Conservation (phyloP, 1,284 basidiomycete genomes). For the Leccinum pachyderme region DNA sequence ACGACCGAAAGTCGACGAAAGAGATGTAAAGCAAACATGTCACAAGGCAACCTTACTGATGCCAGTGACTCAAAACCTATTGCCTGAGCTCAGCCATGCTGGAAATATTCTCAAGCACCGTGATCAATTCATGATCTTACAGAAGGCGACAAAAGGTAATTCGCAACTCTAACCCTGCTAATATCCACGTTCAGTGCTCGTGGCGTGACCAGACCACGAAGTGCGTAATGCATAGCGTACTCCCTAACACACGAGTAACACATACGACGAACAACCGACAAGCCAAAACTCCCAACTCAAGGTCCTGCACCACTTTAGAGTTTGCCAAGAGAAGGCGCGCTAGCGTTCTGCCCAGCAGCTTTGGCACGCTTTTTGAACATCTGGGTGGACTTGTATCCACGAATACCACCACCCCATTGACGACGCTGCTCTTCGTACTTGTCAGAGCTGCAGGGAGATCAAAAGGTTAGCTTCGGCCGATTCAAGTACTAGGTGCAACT, state of each 20-base stretch:
- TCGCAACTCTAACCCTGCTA: background rate
- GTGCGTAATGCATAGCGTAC: background rate
- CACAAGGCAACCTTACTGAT: no score
- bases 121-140: conserved; percentile 1
- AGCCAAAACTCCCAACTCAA: background rate
- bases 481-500: conserved; percentile 27
- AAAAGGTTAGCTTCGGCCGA: conserved; percentile 1
- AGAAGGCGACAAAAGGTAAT: background rate
- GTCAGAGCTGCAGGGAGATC: conserved; percentile 65
- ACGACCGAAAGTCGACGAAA: no score
- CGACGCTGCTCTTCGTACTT: conserved; percentile 92
- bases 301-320: conserved; percentile 40
- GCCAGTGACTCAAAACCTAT: no score
- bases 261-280: conserved; percentile 13
- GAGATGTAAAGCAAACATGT: no score
- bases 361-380: conserved; percentile 96
- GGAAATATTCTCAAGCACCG: background rate
- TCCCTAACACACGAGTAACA: conserved; percentile 1
- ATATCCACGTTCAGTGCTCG: background rate
- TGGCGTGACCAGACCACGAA: conserved; percentile 4
- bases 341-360: conserved; percentile 70
- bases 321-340: conserved; percentile 57
- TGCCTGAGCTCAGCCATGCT: background rate
- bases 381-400: conserved; percentile 90
- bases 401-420: conserved; percentile 95